Base-by-base conservation (phyloP, 2,329 filamentous ascomycete genomes). In the Penicillium sp. region DNA sequence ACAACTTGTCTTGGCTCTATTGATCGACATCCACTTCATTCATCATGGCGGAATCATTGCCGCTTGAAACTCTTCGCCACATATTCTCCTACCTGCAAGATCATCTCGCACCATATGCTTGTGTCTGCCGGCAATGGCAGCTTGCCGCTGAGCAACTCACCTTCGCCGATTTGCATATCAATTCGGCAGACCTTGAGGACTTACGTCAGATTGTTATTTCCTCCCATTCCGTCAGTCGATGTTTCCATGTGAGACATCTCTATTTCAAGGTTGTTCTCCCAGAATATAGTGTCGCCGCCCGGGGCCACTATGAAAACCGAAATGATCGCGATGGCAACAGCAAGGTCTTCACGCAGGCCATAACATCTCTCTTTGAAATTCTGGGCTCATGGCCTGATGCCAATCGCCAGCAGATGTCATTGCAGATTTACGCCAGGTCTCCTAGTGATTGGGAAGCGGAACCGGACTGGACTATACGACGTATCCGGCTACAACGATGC, bases 81-180 rank as follows among this genome's bases (percentile, higher is more conserved):
- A 31, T 48, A 36, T 53, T 53, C 25, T 39, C 23, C 5, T 48
- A 38, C 19, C 23, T 41, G 1, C 2, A 10, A 21, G 33, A 13
- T 3, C 2, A 7, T 2, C 8, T 48, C 1, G 15, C 15, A 17
- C 3, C 33, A 13, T 53, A 12, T 13, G 25, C 51, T 19, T 21
- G 33, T 21, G 51, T 53, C 25, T 53, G 51, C 12, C 33, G 25
- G 17, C 8, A 45, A n/a, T 53, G 51, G 51, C 51, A 53, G 27
- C 8, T 35, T 5, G 45, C 45, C 7, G 53, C 27, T 1, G 43
- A 55, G 29, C 43, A 12, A 25, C 6, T 27, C 12, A 43, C 29
- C 7, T 55, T 55, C 9, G 17, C 38, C 23, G n/a, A 23, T 9
- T 10, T 50, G 5, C 29, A 35, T 23, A 13, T 51, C 21, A 19